Evolutionary conservation across 2,329 filamentous ascomycete species (phyloP), one percentile per base, ranked within the genome.

Genomic region (Rasamsonia emersonii): DNA sequence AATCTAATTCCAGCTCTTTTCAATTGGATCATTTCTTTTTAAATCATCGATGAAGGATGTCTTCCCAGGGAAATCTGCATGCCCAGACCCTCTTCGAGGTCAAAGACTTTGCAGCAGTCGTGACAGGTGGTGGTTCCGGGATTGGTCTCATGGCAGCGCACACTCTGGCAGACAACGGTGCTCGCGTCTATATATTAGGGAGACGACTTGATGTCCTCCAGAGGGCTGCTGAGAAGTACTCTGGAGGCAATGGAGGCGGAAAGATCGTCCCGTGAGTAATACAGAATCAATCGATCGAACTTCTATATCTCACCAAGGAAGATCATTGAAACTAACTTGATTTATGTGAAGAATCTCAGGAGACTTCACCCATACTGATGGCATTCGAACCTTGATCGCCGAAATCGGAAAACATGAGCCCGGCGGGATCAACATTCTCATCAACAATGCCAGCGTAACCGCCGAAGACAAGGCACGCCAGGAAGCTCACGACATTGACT

Each of bases 361-460:
- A 37, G 69, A 73, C 41, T 61, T 71, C 21, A 67, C 64, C 39
- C 61, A 62, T 11, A 74, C 74, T 41, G 57, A 67, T 7, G 68
- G 70, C 25, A 58, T 69, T 14, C 56, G 61, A 38, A 54, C 53
- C 7, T 51, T 71, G 6, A 66, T 65, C 30, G 62, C 67, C 40
- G 64, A 73, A 47, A 60, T 74, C 38, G 58, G 64, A 45, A 64
- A 67, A 36, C 65, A 66, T 37, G 71, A 75, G 43, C 54, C 64
- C 1, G 62, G 65, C 5, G 70, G 70, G 3, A 66, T 75, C 18
- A 68, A 75, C 35, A 46, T 75, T 25, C 43, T 54, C 2, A 40
- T 56, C 36, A 56, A 54, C 41, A 53, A 51, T 16, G 44, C 45
- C 8, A 45, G 70, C 2, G 61, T 73, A 33, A 68, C 70, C 9